Evolutionary conservation across 108 stramenopile species (phyloP).

Genomic region (Cyclotella kingstonii): DNA sequence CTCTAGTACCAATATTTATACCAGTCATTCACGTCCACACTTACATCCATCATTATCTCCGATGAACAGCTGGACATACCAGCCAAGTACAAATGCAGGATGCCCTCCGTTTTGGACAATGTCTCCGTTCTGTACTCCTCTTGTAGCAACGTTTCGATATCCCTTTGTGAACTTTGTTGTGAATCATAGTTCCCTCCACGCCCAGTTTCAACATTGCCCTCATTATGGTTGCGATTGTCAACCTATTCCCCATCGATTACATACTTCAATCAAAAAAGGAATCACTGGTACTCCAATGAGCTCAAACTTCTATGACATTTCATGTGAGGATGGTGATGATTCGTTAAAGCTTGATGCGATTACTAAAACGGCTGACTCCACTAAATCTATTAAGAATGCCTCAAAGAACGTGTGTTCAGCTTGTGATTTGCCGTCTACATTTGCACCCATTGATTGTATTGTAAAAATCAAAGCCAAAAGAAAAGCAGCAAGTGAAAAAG

Average conservation of each 20-base stretch:
- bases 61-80: slow-evolving; percentile 20
- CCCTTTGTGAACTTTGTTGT: slow-evolving; percentile 20
- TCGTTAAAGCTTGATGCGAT: slow-evolving; percentile 1
- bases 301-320: not conserved
- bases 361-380: not conserved
- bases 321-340: slow-evolving; percentile 2
- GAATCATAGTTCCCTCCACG: not conserved
- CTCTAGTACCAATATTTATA: not conserved
- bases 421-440: slow-evolving; percentile 27
- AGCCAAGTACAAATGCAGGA: slow-evolving; percentile 1
- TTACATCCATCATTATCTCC: slow-evolving; percentile 6
- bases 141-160: slow-evolving; percentile 32
- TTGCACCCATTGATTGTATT: slow-evolving; percentile 26
- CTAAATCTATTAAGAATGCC: not conserved
- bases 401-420: not conserved
- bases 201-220: not conserved
- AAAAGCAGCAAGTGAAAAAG: slow-evolving; percentile 1
- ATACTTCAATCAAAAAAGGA: slow-evolving; percentile 1
- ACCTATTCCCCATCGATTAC: not conserved
- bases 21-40: too few relatives aligned
- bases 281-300: not conserved
- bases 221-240: not conserved
- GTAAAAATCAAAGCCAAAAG: slow-evolving; percentile 20
- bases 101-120: slow-evolving; percentile 19
- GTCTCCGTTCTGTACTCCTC: slow-evolving; percentile 33